Conservation (phyloP, 345 rosid species). For the Pseudoturritis turrita region DNA sequence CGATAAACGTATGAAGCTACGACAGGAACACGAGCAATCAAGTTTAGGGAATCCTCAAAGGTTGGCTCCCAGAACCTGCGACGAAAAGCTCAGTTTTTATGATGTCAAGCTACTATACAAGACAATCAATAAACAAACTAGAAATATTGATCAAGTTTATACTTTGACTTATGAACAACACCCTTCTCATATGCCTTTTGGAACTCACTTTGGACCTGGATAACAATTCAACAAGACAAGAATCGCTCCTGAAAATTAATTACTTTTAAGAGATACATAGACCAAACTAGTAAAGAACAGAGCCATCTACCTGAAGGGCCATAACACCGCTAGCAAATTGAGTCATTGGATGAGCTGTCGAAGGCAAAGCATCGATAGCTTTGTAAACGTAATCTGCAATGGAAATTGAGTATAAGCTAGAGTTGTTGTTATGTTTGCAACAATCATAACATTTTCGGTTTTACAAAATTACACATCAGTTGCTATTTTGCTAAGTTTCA, state of each 20-base stretch:
- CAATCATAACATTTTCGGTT: not conserved
- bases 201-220: constrained; percentile 91
- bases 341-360: constrained; percentile 94
- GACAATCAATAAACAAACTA: not conserved
- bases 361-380: constrained; percentile 83
- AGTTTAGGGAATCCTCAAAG: constrained; percentile 73
- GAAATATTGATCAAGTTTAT: constrained; percentile 22
- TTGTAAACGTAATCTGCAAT: constrained; percentile 71
- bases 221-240: constrained; percentile 15
- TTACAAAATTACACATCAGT: not conserved
- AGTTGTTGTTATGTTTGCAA: not conserved
- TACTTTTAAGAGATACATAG: not conserved
- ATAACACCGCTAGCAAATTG: constrained; percentile 91
- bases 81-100: not conserved
- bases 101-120: not conserved
- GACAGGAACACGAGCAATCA: constrained; percentile 83
- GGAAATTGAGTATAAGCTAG: not conserved
- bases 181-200: constrained; percentile 85
- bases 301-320: constrained; percentile 83
- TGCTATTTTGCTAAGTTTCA: not conserved
- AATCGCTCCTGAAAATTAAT: not conserved
- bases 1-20: constrained; percentile 82
- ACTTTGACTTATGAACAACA: constrained; percentile 77
- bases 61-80: constrained; percentile 90
- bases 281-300: not conserved